These are phyloP conservation scores for Ophiorrhiza pumila DNA, from an alignment of 257 asterid species.

Conservation along the genomic window DNA sequence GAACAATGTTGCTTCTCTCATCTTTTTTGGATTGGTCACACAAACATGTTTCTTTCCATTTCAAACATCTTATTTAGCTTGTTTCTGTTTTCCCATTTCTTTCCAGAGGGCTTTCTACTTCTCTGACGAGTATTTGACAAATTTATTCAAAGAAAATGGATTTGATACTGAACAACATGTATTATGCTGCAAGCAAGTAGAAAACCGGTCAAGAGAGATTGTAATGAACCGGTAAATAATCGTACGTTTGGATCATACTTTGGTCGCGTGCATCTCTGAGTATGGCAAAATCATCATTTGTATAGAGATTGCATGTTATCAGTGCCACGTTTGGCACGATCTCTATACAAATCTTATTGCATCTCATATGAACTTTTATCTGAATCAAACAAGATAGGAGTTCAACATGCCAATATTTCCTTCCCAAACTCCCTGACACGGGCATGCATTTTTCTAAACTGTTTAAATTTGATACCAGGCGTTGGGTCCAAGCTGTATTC, in stretches of 20 bases:
- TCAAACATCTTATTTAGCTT: conserved; percentile 22
- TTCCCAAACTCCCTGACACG: neutral
- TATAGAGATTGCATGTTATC: neutral
- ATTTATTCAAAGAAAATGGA: conserved; percentile 63
- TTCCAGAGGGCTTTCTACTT: conserved; percentile 94
- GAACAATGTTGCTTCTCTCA: neutral
- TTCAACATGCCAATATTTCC: neutral
- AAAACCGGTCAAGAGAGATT: conserved; percentile 79
- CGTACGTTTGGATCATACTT: neutral
- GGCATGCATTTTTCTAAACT: neutral
- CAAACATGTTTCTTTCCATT: neutral
- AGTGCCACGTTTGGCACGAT: neutral
- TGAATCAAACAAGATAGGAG: neutral
- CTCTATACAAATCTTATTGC: neutral
- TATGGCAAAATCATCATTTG: neutral
- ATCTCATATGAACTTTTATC: neutral
- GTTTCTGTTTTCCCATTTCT: conserved; percentile 7
- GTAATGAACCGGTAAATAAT: conserved; percentile 74
- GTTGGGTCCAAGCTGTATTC: conserved; percentile 98
- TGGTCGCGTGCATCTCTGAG: neutral
- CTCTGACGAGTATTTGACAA: conserved; percentile 70
- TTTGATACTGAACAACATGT: conserved; percentile 70
- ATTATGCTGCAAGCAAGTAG: conserved; percentile 93
- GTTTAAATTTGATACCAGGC: conserved; percentile 45
- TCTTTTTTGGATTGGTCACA: neutral